Evolutionary conservation across 2,329 filamentous ascomycete genomes (phyloP), one percentile per base, ranked within the genome.

Genomic region (Sclerotinia nivalis): DNA sequence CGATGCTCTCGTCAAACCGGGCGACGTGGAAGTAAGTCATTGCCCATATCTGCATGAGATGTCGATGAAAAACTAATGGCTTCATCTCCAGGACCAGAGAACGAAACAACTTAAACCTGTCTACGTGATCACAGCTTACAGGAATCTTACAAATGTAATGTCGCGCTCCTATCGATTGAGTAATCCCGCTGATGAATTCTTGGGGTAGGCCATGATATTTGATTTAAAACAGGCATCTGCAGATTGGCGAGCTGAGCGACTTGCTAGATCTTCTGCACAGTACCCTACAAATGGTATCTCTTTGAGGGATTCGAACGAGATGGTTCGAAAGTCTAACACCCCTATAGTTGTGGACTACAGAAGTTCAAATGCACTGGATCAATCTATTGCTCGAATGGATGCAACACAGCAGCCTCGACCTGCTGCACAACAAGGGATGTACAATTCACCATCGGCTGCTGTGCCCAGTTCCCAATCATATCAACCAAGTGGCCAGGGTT

Each of bases 51-150:
- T 37, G 10, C n/a, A 28, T 40, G 20, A 55, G n/a, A n/a, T 47
- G 6, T n/a, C 40, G 52, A 58, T n/a, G 31, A 49, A 18, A 52
- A 25, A 47, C 56, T 71, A 50, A 71, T 72, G 28, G 72, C 60
- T 50, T 45, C 28, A 43, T 47, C 66, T 72, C 25, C 70, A 88
- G 85, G 86, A 87, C 77, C 83, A 85, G 28, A 80, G 84, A 75
- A 86, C 80, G 69, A 83, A 86, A 74, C 86, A 91, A 81, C 83
- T 86, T 73, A 88, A 88, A 72, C 85, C 88, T 77, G 91, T 91
- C 75, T 93, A 91, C 82, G 92, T 88, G 80, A 92, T 93, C 79
- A 92, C 89, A 62, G 91, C 90, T 72, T 93, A 93, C 81, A 87
- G 91, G 73, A 92, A 93, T 78, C 81, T 93, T 77, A 93, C 91